Base-by-base conservation (phyloP, 345 rosid species). In the Rhizophora mangle region DNA sequence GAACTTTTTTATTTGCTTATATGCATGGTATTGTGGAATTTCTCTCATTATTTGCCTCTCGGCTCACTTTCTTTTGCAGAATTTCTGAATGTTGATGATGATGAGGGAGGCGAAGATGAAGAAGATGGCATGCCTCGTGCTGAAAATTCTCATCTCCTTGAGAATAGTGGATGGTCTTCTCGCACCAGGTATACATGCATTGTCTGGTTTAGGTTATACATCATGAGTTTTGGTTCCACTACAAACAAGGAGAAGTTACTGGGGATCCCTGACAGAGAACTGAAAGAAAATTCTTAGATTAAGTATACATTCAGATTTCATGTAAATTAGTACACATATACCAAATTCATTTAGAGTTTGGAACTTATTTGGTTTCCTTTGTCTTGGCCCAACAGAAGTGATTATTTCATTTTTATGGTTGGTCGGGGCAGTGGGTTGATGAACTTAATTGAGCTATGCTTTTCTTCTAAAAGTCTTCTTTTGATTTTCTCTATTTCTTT, bases 81-180 rank as follows among this genome's bases (percentile, higher is more conserved):
- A 27, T 96, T 96, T 78, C 72, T 96, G 79, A 92, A 90, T 62
- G 93, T 88, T 58, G 93, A 96, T 72, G 98, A 96, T 82, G 97
- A 92, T 24, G 98, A 92, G 56, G 68, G 70, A 57, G 91, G 72
- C 32, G 96, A 85, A 68, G 92, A 88, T 52, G 91, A 85, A 60
- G 86, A 87, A 29, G 85, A 85, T 64, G 86, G 76, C 46, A 76
- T 79, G 80, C 85, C 79, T 5, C 58, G 74, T 55, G 78, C 77
- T 66, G 92, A 92, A 62, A 94, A 89, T 36, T 64, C 85, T 66
- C 81, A 69, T 68, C 81, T 92, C 79, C 84, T 87, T 53, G 99
- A 92, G 68, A 96, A 92, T 68, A 90, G 84, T 81, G 96, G 99
- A 30, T 96, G 99, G 99, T 96, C 99, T 80, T 86, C 97, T 68